Evolutionary conservation across 1,139 yeast species (phyloP).

Genomic region (Taiozyma sp.): DNA sequence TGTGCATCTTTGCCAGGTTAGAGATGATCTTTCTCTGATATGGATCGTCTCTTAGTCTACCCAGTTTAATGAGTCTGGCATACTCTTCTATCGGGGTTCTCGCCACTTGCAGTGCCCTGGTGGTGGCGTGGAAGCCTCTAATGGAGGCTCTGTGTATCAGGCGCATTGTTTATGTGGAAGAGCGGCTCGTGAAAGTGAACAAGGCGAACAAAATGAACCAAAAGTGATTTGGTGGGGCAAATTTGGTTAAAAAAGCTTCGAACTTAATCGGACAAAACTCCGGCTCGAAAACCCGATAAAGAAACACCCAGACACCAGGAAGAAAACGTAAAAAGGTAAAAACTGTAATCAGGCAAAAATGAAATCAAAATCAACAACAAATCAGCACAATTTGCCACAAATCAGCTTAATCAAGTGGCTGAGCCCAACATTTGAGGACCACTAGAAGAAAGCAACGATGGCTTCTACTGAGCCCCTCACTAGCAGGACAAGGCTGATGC

Average conservation of each 20-base stretch:
- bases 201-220: neutral
- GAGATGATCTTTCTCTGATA: constrained; percentile 58
- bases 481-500: constrained; percentile 18
- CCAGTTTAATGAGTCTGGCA: constrained; percentile 45
- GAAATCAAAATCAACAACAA: neutral
- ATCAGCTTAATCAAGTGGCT: too few relatives aligned
- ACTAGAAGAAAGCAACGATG: neutral
- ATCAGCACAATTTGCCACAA: neutral
- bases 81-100: constrained; percentile 54
- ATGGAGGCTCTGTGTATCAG: neutral
- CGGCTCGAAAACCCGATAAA: neutral
- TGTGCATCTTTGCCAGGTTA: constrained; percentile 48
- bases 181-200: too few relatives aligned
- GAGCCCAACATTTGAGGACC: neutral
- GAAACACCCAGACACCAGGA: neutral
- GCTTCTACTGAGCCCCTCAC: neutral
- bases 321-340: too few relatives aligned
- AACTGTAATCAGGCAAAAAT: neutral
- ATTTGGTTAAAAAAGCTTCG: neutral
- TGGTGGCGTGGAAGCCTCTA: neutral
- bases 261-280: neutral
- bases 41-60: constrained; percentile 55
- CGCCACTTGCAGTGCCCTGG: neutral
- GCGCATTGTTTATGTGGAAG: neutral
- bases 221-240: neutral